Base-by-base conservation (phyloP, 176 grass and related monocot species). In the Alopecurus myosuroides region DNA sequence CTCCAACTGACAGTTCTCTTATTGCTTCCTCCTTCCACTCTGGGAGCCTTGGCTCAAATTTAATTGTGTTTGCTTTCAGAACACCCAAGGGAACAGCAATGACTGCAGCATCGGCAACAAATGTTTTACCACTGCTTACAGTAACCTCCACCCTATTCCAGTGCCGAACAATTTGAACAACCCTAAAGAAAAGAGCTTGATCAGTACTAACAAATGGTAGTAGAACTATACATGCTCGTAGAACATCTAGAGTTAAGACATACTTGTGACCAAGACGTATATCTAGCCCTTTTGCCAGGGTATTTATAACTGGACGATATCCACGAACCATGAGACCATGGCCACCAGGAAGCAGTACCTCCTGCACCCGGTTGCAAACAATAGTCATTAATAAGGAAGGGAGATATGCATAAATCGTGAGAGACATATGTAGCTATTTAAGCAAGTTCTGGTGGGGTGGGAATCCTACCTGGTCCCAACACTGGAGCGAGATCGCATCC, bases 241-340 rank as follows among this genome's bases (percentile, higher is more conserved):
- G 34, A 75, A 29, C 4, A 33, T 50, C 50, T 22, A 34, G 28
- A 75, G 28, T 2, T 29, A 84, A 68, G 15, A 48, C 3, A 84
- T 84, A 99, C 97, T 86, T 91, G 55, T 99, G 97, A 46, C 52
- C 35, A 46, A 96, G 89, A 2, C 91, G 93, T 63, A 99, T 92
- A 92, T 99, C 97, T 66, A 99, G 83, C 74, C 97, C 97, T 91
- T 95, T 96, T 7, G 97, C 91, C 20, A 99, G 88, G 49, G 97
- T 96, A 85, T 99, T 94, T 85, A 99, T 99, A 74, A 99, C 88
- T 5, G 97, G 97, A 31, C 89, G 89, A 86, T 99, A 99, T 72
- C 97, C 97, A 85, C 89, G 97, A 65, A 99, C 93, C 97, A 99
- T 99, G 81, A 99, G 93, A 30, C 93, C 97, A 87, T 99, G 97